These are phyloP conservation scores for Epichloe uncinata DNA, from an alignment of 2,329 filamentous ascomycete genomes.

Conservation along the genomic window DNA sequence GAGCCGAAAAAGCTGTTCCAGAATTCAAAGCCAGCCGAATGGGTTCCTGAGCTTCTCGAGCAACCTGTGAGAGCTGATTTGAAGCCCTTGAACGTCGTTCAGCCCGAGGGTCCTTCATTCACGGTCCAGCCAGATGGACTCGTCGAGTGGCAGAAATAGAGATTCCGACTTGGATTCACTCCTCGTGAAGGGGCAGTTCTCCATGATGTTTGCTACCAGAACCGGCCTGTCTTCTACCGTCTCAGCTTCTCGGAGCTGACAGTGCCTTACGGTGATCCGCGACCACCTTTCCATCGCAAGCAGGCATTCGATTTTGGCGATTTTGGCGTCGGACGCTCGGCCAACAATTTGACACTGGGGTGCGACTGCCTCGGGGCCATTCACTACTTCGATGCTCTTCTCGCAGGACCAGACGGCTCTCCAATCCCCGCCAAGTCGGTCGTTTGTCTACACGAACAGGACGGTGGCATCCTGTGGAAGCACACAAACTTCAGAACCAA, in stretches of 20 bases:
- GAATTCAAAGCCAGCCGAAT: slow-evolving; percentile 27
- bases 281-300: slow-evolving; percentile 53
- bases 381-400: slow-evolving; percentile 46
- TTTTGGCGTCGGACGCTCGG: slow-evolving; percentile 48
- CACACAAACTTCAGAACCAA: slow-evolving; percentile 56
- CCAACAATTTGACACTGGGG: slow-evolving; percentile 55
- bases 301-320: slow-evolving; percentile 63
- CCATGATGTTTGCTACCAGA: slow-evolving; percentile 56
- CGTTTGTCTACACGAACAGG: slow-evolving; percentile 57
- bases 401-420: slow-evolving; percentile 39
- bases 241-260: slow-evolving; percentile 57
- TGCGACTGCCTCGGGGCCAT: slow-evolving; percentile 60
- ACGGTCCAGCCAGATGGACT: slow-evolving; percentile 33
- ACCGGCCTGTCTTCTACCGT: slow-evolving; percentile 51
- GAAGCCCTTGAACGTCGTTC: slow-evolving; percentile 60
- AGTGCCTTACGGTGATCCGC: slow-evolving; percentile 54
- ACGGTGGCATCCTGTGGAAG: slow-evolving; percentile 59
- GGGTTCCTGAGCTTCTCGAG: slow-evolving; percentile 37
- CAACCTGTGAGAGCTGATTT: slow-evolving; percentile 34
- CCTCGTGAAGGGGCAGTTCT: slow-evolving; percentile 57
- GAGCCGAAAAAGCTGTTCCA: slow-evolving; percentile 34
- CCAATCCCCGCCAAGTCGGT: slow-evolving; percentile 41
- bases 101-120: slow-evolving; percentile 57
- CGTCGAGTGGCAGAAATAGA: slow-evolving; percentile 55
- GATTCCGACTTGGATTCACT: slow-evolving; percentile 56